Percentiles rank a stretch among this genome's conserved stretches.
phyloP scores from a whole-genome alignment of 2,329 filamentous ascomycete genomes.

The Penicillium sp. region DNA sequence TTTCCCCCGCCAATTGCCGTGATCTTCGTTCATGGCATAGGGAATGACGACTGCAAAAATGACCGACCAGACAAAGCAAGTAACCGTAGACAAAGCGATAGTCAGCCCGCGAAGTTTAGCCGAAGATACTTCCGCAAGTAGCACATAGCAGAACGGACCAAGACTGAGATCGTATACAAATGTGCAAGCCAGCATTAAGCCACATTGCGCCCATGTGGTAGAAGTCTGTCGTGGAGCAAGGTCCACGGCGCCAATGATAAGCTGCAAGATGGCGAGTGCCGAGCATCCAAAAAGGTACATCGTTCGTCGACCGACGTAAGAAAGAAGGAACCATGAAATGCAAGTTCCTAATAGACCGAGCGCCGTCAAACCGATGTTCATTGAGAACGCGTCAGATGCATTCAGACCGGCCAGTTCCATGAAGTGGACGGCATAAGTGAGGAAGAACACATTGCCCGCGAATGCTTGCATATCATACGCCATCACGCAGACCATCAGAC shows the following conservation, averaged over 20 bases:
- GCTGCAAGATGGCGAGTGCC: constrained; percentile 35
- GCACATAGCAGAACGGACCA: constrained; percentile 56
- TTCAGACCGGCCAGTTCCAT: constrained; percentile 36
- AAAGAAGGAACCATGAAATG: constrained; percentile 44
- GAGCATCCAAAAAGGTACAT: constrained; percentile 44
- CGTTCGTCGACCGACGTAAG: constrained; percentile 40
- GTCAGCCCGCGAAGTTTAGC: constrained; percentile 57
- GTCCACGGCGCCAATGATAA: constrained; percentile 44
- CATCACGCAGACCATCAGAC: constrained; percentile 29
- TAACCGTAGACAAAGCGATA: constrained; percentile 36
- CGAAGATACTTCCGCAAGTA: constrained; percentile 55
- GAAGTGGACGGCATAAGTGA: constrained; percentile 35
- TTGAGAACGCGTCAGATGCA: constrained; percentile 27
- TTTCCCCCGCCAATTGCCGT: constrained; percentile 33
- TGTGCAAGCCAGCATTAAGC: constrained; percentile 34
- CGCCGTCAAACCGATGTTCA: constrained; percentile 46
- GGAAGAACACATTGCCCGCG: constrained; percentile 30
- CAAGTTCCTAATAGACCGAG: constrained; percentile 47
- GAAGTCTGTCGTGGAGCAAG: constrained; percentile 33
- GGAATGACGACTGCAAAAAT: constrained; percentile 36
- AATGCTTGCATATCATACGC: constrained; percentile 35
- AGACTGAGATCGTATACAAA: constrained; percentile 58
- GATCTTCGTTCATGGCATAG: constrained; percentile 36
- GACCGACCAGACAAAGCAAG: constrained; percentile 29
- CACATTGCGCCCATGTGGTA: constrained; percentile 44